Evolutionary conservation across 345 rosid species (phyloP).

Genomic region (Combretum micranthum): DNA sequence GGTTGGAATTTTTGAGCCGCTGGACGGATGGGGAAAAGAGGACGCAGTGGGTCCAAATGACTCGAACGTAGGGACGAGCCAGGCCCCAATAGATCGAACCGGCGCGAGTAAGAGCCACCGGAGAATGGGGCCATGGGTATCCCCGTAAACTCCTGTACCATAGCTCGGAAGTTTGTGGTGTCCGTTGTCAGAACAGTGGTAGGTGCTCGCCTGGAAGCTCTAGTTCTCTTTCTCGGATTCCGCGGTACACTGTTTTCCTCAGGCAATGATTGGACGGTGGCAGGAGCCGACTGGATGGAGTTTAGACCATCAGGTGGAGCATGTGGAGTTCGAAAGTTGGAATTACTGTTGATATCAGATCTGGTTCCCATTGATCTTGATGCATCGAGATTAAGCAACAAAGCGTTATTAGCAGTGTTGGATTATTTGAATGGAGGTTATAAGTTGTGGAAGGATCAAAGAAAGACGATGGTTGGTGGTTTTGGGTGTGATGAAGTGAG

Average conservation of each 20-base stretch:
- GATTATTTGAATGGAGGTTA: slow-evolving; percentile 15
- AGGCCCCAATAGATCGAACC: slow-evolving; percentile 58
- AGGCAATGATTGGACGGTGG: slow-evolving; percentile 4
- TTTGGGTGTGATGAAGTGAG: slow-evolving; percentile 11
- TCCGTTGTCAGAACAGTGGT: slow-evolving; percentile 88
- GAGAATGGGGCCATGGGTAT: slow-evolving; percentile 78
- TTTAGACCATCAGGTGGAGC: slow-evolving; percentile 5
- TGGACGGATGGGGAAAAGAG: slow-evolving; percentile 47
- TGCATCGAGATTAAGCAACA: too few relatives aligned
- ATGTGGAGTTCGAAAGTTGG: slow-evolving; percentile 11
- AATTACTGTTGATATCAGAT: too few relatives aligned
- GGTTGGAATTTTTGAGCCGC: slow-evolving; percentile 42
- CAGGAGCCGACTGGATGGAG: background rate
- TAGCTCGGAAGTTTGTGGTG: slow-evolving; percentile 81
- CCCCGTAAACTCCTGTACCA: slow-evolving; percentile 97
- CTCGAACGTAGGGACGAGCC: slow-evolving; percentile 30
- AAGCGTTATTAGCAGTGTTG: too few relatives aligned
- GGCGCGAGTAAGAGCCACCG: slow-evolving; percentile 35
- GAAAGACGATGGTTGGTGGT: slow-evolving; percentile 19
- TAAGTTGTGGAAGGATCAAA: slow-evolving; percentile 26
- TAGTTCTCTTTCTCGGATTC: slow-evolving; percentile 78
- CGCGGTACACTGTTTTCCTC: slow-evolving; percentile 17
- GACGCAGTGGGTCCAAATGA: slow-evolving; percentile 29
- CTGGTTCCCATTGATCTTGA: too few relatives aligned
- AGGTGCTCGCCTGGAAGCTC: slow-evolving; percentile 86